These are phyloP conservation scores for Persicaria tinctoria DNA, from an alignment of 148 eudicot genomes.

Conservation along the genomic window DNA sequence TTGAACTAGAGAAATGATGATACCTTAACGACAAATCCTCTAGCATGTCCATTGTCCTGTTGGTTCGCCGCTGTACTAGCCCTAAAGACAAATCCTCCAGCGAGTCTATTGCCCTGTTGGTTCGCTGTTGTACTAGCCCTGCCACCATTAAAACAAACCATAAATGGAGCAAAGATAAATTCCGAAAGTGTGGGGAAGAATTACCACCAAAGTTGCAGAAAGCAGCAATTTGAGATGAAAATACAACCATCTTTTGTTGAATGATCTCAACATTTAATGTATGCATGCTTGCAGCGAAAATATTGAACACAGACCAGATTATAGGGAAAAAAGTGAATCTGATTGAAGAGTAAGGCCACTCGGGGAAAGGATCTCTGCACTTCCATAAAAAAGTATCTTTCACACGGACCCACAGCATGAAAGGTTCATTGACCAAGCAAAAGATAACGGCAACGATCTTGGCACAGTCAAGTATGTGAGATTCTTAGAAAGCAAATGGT, in stretches of 20 bases:
- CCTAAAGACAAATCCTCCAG: constrained; percentile 39
- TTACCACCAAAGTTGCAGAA: constrained; percentile 17
- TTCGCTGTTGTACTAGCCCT: constrained; percentile 42
- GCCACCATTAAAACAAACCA: constrained; percentile 29
- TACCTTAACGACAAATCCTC: constrained; percentile 38
- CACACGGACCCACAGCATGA: neutral
- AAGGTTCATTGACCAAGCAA: constrained; percentile 1
- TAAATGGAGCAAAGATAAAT: constrained; percentile 16
- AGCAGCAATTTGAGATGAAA: constrained; percentile 13
- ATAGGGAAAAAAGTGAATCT: constrained; percentile 11
- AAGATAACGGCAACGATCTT: neutral
- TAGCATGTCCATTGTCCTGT: constrained; percentile 14
- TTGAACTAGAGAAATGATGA: neutral
- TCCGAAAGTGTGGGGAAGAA: constrained; percentile 11
- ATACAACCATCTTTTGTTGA: constrained; percentile 12
- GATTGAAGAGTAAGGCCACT: constrained; percentile 13
- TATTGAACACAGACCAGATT: constrained; percentile 25
- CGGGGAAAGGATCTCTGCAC: constrained; percentile 9
- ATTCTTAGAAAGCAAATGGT: neutral
- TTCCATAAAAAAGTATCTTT: constrained; percentile 9
- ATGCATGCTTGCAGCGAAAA: constrained; percentile 9
- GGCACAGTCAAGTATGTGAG: neutral
- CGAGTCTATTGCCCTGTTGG: constrained; percentile 13
- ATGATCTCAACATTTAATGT: constrained; percentile 8
- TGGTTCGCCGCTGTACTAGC: constrained; percentile 22